Evolutionary conservation across 1,139 yeast species (phyloP), one percentile per base, ranked within the genome.

Genomic region (Diutina ranongensis): DNA sequence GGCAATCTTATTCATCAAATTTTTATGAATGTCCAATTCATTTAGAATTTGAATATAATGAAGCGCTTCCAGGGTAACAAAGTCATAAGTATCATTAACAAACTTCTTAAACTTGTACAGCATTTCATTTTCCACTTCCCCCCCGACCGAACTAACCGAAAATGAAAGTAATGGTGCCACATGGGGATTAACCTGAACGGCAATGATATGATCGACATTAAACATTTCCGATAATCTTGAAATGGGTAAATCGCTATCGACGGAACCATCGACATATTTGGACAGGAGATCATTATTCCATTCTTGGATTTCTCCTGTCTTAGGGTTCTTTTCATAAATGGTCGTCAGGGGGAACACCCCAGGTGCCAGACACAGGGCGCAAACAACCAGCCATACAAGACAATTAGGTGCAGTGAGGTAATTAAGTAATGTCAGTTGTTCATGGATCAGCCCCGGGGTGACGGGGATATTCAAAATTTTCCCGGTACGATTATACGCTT

Each of bases 351-450:
- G 85, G 59, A 92, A 94, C 2, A 92, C 73, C 1, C 95, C 85
- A 0, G 99, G 98, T 21, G 92, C 73, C 0, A 97, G 82, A 61
- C 98, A 92, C 36, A 96, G 85, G 1, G 97, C 97, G 64, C 97
- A 88, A 1, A 92, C 97, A 0, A 97, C 98, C 1, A 96, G 86
- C 78, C 82, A 75, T 38, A 76, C 67, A 45, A 71, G 60, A 56
- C 75, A 71, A 51, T 71, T 67, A 1, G 76, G 76, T 1, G 76
- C 76, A 1, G 76, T 71, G 47, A 70, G 57, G 54, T 71, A 69
- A 53, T 71, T 71, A 40, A 71, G 56, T n/a, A 71, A 54, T 16
- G 72, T 54, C 1, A 74, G 68, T 51, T 68, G 76, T 51, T 83
- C 92, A 55, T 81, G 85, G 27, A 80, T 70, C 2, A 87, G 77